These are phyloP conservation scores for Farysia itapuensis DNA, from an alignment of 1,284 basidiomycete genomes.

Conservation along the genomic window DNA sequence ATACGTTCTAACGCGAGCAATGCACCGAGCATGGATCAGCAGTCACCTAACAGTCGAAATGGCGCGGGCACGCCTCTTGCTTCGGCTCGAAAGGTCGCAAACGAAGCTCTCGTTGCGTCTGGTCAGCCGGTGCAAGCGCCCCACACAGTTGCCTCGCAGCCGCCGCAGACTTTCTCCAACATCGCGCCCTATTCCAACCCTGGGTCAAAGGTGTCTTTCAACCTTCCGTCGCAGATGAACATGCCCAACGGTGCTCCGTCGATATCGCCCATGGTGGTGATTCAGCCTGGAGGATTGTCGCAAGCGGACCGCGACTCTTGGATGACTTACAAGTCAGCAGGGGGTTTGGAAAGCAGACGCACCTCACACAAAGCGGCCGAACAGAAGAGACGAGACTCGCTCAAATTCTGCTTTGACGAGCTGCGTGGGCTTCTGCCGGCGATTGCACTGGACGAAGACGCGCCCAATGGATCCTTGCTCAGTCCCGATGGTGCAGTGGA, in stretches of 20 bases:
- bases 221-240: slow-evolving; percentile 16
- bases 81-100: slow-evolving; percentile 9
- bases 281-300: slow-evolving; percentile 38
- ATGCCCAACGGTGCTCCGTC: not conserved
- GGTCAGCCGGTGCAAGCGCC: slow-evolving; percentile 3
- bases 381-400: slow-evolving; percentile 90
- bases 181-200: slow-evolving; percentile 25
- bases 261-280: too few relatives aligned
- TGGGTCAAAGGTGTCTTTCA: slow-evolving; percentile 37
- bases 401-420: slow-evolving; percentile 95
- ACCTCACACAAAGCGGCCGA: slow-evolving; percentile 96
- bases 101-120: slow-evolving; percentile 4
- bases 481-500: slow-evolving; percentile 52
- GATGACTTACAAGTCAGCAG: slow-evolving; percentile 37
- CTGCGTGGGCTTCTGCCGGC: slow-evolving; percentile 78
- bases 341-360: slow-evolving; percentile 67
- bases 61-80: not conserved
- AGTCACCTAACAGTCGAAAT: slow-evolving; percentile 6
- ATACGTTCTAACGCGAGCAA: slow-evolving; percentile 25
- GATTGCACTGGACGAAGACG: slow-evolving; percentile 55
- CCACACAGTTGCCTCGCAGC: slow-evolving; percentile 3
- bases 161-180: slow-evolving; percentile 10
- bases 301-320: slow-evolving; percentile 45
- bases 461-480: slow-evolving; percentile 52
- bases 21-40: slow-evolving; percentile 3